Conservation (phyloP, 768 basidiomycete species). For the Mycena indigotica region DNA sequence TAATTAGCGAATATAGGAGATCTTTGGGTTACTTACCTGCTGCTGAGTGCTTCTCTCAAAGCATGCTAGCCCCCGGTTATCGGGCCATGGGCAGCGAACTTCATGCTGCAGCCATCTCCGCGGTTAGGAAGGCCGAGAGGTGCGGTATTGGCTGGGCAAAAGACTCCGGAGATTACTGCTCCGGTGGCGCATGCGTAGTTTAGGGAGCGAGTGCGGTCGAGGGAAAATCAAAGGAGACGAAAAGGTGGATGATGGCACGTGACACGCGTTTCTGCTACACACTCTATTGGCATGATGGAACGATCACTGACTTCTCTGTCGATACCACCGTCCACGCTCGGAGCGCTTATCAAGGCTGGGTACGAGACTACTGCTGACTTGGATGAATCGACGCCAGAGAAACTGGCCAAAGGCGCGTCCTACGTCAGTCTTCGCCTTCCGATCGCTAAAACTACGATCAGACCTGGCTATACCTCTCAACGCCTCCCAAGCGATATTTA, state of each 20-base stretch:
- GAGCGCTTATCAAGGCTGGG: slow-evolving; percentile 52
- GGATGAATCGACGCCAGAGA: slow-evolving; percentile 41
- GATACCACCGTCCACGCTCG: slow-evolving; percentile 48
- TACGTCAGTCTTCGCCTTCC: not conserved
- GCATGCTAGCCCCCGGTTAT: not conserved
- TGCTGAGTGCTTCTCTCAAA: no score
- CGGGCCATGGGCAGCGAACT: not conserved
- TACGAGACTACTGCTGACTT: slow-evolving; percentile 63
- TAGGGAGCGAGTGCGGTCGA: not conserved
- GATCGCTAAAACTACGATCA: slow-evolving; percentile 27
- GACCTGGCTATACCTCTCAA: slow-evolving; percentile 52
- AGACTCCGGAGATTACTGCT: not conserved
- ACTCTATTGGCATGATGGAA: no score
- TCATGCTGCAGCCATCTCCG: not conserved
- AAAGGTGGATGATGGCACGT: no score
- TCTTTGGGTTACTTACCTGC: no score
- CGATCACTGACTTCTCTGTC: slow-evolving; percentile 50
- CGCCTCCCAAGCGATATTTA: slow-evolving; percentile 50
- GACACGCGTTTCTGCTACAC: no score
- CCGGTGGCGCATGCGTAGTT: not conserved
- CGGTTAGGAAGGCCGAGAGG: not conserved
- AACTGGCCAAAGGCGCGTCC: slow-evolving; percentile 51
- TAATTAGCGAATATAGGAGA: no score
- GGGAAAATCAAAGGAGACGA: no score
- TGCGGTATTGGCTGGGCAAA: not conserved